Conservation (phyloP, 169 alveolate species). For the Sarcocystis neurona region DNA sequence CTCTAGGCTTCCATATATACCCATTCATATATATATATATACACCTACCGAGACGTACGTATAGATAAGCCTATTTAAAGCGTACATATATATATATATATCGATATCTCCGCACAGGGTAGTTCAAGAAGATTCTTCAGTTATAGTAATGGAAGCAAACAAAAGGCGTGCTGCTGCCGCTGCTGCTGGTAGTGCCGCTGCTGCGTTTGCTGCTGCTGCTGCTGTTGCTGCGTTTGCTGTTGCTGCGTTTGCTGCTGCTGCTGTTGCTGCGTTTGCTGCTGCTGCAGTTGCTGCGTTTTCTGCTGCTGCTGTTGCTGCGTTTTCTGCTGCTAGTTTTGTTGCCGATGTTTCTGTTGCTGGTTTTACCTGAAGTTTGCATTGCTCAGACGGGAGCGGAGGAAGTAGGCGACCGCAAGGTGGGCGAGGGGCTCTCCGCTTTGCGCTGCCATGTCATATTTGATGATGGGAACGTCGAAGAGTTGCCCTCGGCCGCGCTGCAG, state of each 20-base stretch:
- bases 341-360: neutral
- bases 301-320: neutral
- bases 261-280: neutral
- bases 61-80: no score
- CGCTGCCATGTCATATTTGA: slow-evolving; percentile 43
- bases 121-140: no score
- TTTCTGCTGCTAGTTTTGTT: neutral
- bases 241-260: neutral
- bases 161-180: no score
- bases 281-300: neutral
- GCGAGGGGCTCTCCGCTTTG: slow-evolving; percentile 38
- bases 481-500: neutral
- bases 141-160: no score
- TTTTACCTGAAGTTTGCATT: neutral
- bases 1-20: no score
- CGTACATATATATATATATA: no score
- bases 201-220: no score
- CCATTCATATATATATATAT: no score
- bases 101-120: no score
- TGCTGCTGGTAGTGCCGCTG: no score
- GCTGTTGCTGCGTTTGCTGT: neutral
- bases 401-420: slow-evolving; percentile 38
- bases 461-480: slow-evolving; percentile 8
- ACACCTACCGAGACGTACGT: no score
- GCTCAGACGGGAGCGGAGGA: neutral